phyloP scores from a whole-genome alignment of 208 protist genomes.

The Balamuthia mandrillaris region DNA sequence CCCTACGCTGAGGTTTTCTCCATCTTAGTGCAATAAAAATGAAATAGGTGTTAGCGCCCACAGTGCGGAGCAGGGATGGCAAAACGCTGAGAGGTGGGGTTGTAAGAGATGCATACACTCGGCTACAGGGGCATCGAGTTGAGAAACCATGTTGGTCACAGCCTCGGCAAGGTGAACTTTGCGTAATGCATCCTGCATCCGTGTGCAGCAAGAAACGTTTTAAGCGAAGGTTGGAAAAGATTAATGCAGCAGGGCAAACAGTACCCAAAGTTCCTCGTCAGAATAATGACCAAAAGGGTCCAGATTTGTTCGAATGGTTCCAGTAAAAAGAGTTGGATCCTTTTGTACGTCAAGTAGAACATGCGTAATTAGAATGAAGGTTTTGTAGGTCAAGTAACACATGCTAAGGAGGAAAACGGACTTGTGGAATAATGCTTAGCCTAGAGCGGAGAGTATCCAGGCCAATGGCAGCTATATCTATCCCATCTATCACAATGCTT shows the following conservation, averaged over 20 bases:
- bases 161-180: constrained; percentile 52
- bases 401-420: not conserved
- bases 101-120: constrained; percentile 28
- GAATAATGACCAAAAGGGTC: constrained; percentile 68
- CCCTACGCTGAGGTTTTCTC: constrained; percentile 50
- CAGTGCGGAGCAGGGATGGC: not conserved
- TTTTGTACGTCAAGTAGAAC: no score
- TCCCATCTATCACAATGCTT: constrained; percentile 80
- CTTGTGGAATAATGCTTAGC: constrained; percentile 95
- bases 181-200: constrained; percentile 43
- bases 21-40: constrained; percentile 41
- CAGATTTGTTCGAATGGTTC: constrained; percentile 68
- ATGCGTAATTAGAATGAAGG: not conserved
- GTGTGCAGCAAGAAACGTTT: not conserved
- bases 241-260: not conserved
- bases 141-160: constrained; percentile 5
- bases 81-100: not conserved
- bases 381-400: not conserved
- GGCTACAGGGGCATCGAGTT: constrained; percentile 39
- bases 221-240: not conserved
- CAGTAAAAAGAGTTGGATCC: constrained; percentile 71
- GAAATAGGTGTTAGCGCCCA: not conserved
- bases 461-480: constrained; percentile 79
- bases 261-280: constrained; percentile 50
- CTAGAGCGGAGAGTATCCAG: constrained; percentile 84